These are phyloP conservation scores for Monosporascus sp. DNA, from an alignment of 2,329 filamentous ascomycete genomes.

Conservation along the genomic window DNA sequence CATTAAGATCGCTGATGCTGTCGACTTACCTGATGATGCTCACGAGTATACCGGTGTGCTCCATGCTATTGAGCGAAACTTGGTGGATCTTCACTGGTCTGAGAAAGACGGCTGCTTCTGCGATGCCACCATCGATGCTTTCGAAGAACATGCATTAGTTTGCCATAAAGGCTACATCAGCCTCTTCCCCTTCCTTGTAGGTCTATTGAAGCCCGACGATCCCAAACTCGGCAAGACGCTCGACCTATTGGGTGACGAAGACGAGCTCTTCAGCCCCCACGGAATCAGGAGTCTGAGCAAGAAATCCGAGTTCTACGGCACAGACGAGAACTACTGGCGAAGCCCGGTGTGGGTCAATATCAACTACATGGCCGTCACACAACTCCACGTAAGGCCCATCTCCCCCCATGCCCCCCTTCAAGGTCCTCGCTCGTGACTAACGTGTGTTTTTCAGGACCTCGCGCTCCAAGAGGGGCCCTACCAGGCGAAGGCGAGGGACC, in stretches of 20 bases:
- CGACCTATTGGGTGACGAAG: slow-evolving; percentile 71
- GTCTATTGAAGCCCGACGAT: slow-evolving; percentile 68
- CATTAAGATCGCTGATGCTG: slow-evolving; percentile 67
- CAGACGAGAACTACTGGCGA: slow-evolving; percentile 95
- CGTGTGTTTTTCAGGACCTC: slow-evolving; percentile 45
- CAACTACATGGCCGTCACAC: slow-evolving; percentile 80
- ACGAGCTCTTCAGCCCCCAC: slow-evolving; percentile 83
- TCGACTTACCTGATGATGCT: slow-evolving; percentile 73
- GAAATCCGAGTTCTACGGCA: slow-evolving; percentile 76
- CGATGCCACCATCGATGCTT: slow-evolving; percentile 91
- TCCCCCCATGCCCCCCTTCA: background rate
- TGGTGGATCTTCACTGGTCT: slow-evolving; percentile 92
- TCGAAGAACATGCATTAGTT: slow-evolving; percentile 81
- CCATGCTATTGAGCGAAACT: slow-evolving; percentile 74
- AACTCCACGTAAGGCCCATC: slow-evolving; percentile 60
- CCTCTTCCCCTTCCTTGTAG: slow-evolving; percentile 85
- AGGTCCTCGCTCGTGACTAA: slow-evolving; percentile 4
- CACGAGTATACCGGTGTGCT: slow-evolving; percentile 66
- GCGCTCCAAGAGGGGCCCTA: slow-evolving; percentile 63
- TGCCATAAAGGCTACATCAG: slow-evolving; percentile 97
- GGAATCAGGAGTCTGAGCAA: slow-evolving; percentile 89
- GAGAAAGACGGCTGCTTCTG: slow-evolving; percentile 78
- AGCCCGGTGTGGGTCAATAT: slow-evolving; percentile 94
- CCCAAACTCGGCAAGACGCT: slow-evolving; percentile 69
- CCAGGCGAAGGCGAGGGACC: slow-evolving; percentile 58